Percentiles rank a stretch among this genome's conserved stretches.
Conservation (phyloP, 2,329 filamentous ascomycete genomes). For the Stagonosporopsis cucurbitacearum region DNA sequence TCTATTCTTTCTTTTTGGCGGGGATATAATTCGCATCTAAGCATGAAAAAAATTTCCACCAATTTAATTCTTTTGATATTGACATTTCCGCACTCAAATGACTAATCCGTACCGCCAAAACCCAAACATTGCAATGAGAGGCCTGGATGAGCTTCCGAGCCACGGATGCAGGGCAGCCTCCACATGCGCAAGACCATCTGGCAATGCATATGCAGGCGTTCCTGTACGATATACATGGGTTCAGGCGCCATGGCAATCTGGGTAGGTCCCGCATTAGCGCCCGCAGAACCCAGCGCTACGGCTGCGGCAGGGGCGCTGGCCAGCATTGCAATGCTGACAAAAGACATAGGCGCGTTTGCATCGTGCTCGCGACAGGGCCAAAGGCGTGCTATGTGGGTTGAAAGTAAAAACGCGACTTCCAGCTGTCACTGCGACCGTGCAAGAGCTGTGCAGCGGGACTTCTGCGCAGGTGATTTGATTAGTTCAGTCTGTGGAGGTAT, state of each 20-base stretch:
- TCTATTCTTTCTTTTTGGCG: neutral
- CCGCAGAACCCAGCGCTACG: neutral
- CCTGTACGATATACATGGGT: neutral
- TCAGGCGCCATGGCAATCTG: neutral
- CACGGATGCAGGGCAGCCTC: neutral
- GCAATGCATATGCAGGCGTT: neutral
- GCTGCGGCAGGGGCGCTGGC: neutral
- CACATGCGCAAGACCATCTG: neutral
- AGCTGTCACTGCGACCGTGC: neutral
- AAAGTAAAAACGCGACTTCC: neutral
- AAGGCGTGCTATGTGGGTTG: neutral
- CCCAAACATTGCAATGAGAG: neutral
- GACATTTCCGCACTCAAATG: neutral
- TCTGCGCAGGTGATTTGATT: neutral
- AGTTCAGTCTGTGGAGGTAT: neutral
- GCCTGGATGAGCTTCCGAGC: neutral
- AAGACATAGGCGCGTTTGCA: neutral
- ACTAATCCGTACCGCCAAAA: neutral
- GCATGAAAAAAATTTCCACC: neutral
- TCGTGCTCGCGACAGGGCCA: neutral
- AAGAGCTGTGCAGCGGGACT: neutral
- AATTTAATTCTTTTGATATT: neutral
- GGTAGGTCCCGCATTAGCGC: neutral
- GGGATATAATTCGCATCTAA: no score
- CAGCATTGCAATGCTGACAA: neutral